phyloP scores from a whole-genome alignment of 176 grass and related monocot genomes.

The Lolium rigidum region DNA sequence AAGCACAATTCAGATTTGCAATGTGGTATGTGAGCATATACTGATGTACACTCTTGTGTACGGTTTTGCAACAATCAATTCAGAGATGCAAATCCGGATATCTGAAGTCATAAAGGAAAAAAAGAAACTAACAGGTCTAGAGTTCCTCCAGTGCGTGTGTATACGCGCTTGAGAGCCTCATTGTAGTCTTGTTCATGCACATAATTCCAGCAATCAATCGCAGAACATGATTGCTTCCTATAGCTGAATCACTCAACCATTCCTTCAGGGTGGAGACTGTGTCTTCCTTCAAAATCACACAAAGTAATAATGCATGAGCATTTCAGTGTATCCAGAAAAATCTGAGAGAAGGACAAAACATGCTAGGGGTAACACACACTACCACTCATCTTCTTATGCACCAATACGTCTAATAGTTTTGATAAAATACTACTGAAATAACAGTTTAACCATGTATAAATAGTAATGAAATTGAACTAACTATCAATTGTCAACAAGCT shows the following conservation, averaged over 20 bases:
- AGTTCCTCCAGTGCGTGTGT: conserved; percentile 77
- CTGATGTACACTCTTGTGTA: conserved; percentile 4
- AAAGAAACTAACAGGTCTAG: conserved; percentile 60
- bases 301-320: conserved; percentile 27
- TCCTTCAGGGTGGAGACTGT: conserved; percentile 66
- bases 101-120: not conserved
- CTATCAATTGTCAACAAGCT: not conserved
- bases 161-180: conserved; percentile 57
- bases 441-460: not conserved
- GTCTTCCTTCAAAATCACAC: conserved; percentile 58
- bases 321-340: conserved; percentile 33
- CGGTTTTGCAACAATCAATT: conserved; percentile 30
- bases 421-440: not conserved
- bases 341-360: not conserved
- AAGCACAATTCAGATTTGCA: no score
- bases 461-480: not conserved
- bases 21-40: not conserved
- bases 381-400: not conserved
- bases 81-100: conserved; percentile 13
- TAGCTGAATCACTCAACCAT: conserved; percentile 72
- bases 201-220: conserved; percentile 69
- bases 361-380: not conserved
- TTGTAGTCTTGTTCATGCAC: conserved; percentile 76
- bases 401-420: no score
- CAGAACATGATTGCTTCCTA: conserved; percentile 67